These are phyloP conservation scores for Blastocystis sp. DNA, from an alignment of 352 stramenopile species.

Conservation along the genomic window DNA sequence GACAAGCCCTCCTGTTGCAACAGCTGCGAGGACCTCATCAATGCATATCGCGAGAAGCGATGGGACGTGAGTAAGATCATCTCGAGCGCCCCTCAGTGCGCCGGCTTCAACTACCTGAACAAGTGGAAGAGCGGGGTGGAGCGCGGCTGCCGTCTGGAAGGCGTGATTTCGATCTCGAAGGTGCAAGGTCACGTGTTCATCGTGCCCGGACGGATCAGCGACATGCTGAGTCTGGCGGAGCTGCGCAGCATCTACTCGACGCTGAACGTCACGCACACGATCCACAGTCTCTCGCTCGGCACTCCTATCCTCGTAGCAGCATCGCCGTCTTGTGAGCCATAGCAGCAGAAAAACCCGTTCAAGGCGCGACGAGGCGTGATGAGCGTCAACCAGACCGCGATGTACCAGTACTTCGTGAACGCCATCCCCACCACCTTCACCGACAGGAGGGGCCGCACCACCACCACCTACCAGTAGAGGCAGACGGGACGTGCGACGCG, in stretches of 20 bases:
- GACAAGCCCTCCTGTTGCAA: conserved; percentile 62
- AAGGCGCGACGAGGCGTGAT: neutral
- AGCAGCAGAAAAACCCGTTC: conserved; percentile 37
- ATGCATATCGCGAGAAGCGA: conserved; percentile 61
- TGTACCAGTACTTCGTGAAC: conserved; percentile 77
- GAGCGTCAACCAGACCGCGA: neutral
- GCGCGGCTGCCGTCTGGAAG: conserved; percentile 37
- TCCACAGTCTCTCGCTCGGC: conserved; percentile 20
- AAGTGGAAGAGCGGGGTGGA: conserved; percentile 49
- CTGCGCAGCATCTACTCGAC: neutral
- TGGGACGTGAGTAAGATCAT: conserved; percentile 57
- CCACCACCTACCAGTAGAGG: conserved; percentile 43
- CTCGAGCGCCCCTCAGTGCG: neutral
- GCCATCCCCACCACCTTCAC: conserved; percentile 72
- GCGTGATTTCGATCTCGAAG: conserved; percentile 5
- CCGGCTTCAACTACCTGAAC: neutral
- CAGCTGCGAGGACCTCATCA: conserved; percentile 62
- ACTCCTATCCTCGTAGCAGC: neutral
- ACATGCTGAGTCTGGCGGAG: neutral
- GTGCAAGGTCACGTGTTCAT: conserved; percentile 51
- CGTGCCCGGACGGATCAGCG: neutral
- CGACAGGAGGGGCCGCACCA: neutral
- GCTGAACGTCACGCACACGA: conserved; percentile 52
- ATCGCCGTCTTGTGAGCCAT: neutral
- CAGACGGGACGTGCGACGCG: neutral